Base-by-base conservation (phyloP, 441 rosid species). In the Brassica hybrid region DNA sequence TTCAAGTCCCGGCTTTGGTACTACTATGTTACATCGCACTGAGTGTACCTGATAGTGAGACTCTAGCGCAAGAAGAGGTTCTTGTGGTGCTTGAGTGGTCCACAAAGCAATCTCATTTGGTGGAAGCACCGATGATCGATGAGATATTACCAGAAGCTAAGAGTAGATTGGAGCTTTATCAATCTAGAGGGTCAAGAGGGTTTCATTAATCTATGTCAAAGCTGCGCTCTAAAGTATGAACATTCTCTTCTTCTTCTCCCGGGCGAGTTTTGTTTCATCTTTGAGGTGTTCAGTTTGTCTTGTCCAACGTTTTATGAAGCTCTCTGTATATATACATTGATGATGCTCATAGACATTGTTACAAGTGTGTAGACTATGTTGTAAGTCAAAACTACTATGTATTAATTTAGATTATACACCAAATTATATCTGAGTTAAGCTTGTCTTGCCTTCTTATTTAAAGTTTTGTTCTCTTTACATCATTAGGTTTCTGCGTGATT, bases 301-400 rank as follows among this genome's bases (percentile, higher is more conserved):
- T 54, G 14, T 75, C 60, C 38, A 52, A 62, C 16, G 57, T 50
- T 62, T 71, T 25, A 70, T 65, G 72, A 65, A 65, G 81, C 65
- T 38, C 58, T 69, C 16, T 74, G 66, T 79, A 65, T 65, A 43
- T 61, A 1, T 48, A 75, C 79, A 74, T 65, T 45, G 61, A 25
- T 30, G 71, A 63, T 27, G 67, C 75, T 79, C 75, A n/a, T 62
- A 69, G 68, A 74, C 72, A 57, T 63, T 69, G 82, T 74, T 63
- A 63, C 30, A 63, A 69, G 13, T 62, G 71, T 79, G 54, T 48
- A 48, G 57, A 50, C 57, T 50, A 50, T 50, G 57, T 50, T 50
- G 57, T 50, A 50, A 50, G 57, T 50, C 57, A 58, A 61, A 60
- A 34, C 54, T 57, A 60, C 23, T 59, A 58, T 7, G 13, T 1